Percentiles rank a stretch among this genome's conserved stretches.
Conservation (phyloP, 331 rosid genomes). For the Erythrophleum ivorense region DNA sequence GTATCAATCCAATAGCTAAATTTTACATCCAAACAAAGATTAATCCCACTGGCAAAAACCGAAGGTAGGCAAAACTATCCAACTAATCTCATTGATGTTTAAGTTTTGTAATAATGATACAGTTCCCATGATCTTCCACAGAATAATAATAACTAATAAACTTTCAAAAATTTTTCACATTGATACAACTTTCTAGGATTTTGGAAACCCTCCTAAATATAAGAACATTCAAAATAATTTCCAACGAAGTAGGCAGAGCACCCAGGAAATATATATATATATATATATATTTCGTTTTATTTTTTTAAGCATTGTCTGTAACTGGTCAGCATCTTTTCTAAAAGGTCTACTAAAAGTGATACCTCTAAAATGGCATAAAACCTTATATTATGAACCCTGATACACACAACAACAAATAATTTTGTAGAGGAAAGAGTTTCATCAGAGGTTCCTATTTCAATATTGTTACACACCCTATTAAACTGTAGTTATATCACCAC, state of each 20-base stretch:
- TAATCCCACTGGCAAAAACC: neutral
- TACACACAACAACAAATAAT: neutral
- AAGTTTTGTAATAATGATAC: neutral
- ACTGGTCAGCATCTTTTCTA: neutral
- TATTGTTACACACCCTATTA: neutral
- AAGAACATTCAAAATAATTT: neutral
- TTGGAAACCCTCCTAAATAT: neutral
- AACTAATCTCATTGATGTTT: neutral
- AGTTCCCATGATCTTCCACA: neutral
- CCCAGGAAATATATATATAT: too few relatives aligned
- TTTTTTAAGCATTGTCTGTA: neutral
- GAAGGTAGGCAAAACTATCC: slow-evolving; percentile 19
- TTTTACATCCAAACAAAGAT: slow-evolving; percentile 22
- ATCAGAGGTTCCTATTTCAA: neutral
- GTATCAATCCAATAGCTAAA: slow-evolving; percentile 27
- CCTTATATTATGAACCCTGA: neutral
- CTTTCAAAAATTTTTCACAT: neutral
- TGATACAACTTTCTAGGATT: neutral
- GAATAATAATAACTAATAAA: slow-evolving; percentile 13
- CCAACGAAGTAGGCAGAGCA: neutral
- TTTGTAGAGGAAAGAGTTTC: neutral
- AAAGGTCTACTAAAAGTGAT: neutral
- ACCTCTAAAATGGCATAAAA: slow-evolving; percentile 6
- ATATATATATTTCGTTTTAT: too few relatives aligned
- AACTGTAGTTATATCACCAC: slow-evolving; percentile 2